phyloP scores from a whole-genome alignment of 129 eudicot genomes.

The Tagetes patula region DNA sequence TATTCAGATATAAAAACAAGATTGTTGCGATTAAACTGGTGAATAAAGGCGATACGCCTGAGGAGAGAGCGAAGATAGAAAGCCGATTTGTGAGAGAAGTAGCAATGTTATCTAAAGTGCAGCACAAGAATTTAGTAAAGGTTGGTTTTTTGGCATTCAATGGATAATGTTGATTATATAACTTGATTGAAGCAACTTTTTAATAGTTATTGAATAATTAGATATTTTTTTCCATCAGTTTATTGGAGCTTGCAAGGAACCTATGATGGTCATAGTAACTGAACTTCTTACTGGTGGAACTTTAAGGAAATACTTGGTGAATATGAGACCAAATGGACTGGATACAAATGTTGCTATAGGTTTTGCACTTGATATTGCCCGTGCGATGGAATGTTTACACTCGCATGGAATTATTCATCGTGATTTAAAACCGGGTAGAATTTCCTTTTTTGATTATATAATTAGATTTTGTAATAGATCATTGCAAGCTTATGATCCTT shows the following conservation, averaged over 20 bases:
- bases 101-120: conserved; percentile 85
- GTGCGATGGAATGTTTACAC: conserved; percentile 95
- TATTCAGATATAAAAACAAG: conserved; percentile 75
- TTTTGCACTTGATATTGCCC: conserved; percentile 91
- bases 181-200: neutral
- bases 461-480: neutral
- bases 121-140: conserved; percentile 91
- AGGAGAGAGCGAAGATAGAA: conserved; percentile 74
- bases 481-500: neutral
- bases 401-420: conserved; percentile 93
- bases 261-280: conserved; percentile 79
- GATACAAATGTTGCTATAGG: conserved; percentile 70
- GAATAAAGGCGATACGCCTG: conserved; percentile 73
- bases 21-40: conserved; percentile 85
- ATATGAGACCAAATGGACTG: conserved; percentile 65
- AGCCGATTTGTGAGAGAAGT: conserved; percentile 78
- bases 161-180: conserved; percentile 3
- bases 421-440: conserved; percentile 80
- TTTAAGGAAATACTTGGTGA: conserved; percentile 64
- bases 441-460: neutral
- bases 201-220: neutral
- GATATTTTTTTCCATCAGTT: conserved; percentile 39
- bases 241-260: conserved; percentile 91
- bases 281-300: conserved; percentile 91
- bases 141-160: conserved; percentile 27